A percentile compares a stretch with the other conserved stretches of the same genome.
phyloP scores from a whole-genome alignment of 2,329 filamentous ascomycete genomes.

The Pseudodiploospora longispora region DNA sequence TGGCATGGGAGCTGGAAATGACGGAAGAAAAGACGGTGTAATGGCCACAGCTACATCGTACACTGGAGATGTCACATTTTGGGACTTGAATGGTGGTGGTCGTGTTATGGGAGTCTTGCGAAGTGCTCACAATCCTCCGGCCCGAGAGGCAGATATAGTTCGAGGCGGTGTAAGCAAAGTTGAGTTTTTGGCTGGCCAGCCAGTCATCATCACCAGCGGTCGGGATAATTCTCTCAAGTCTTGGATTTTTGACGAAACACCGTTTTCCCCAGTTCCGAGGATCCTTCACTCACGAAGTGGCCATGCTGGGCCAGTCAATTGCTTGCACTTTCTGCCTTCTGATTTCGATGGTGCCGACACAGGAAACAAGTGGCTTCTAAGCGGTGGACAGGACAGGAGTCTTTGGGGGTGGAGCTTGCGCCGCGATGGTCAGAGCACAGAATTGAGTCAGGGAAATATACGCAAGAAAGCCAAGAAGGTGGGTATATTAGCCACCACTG shows the following conservation, averaged over 20 bases:
- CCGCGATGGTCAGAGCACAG: constrained; percentile 85
- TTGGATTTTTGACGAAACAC: constrained; percentile 92
- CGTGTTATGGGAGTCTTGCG: constrained; percentile 79
- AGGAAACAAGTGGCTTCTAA: constrained; percentile 88
- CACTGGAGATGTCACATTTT: constrained; percentile 86
- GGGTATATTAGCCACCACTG: constrained; percentile 56
- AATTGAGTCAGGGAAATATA: constrained; percentile 84
- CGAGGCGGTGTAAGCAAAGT: constrained; percentile 76
- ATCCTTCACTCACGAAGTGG: constrained; percentile 80
- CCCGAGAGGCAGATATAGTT: constrained; percentile 43
- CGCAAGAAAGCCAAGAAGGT: constrained; percentile 84
- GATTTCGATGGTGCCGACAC: constrained; percentile 84
- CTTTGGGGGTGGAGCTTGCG: constrained; percentile 95
- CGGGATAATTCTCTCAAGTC: constrained; percentile 89
- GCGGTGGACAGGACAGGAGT: constrained; percentile 80
- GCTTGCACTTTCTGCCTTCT: constrained; percentile 75
- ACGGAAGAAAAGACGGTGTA: constrained; percentile 77
- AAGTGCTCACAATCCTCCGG: constrained; percentile 76
- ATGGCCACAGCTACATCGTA: constrained; percentile 82
- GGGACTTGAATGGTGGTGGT: constrained; percentile 88
- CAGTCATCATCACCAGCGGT: constrained; percentile 82
- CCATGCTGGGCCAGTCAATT: constrained; percentile 78
- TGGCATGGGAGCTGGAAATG: constrained; percentile 76
- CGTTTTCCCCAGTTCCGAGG: constrained; percentile 79
- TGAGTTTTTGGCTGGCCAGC: constrained; percentile 83